These are phyloP conservation scores for Yamadazyma philogaea DNA, from an alignment of 805 yeast genomes.

Conservation along the genomic window DNA sequence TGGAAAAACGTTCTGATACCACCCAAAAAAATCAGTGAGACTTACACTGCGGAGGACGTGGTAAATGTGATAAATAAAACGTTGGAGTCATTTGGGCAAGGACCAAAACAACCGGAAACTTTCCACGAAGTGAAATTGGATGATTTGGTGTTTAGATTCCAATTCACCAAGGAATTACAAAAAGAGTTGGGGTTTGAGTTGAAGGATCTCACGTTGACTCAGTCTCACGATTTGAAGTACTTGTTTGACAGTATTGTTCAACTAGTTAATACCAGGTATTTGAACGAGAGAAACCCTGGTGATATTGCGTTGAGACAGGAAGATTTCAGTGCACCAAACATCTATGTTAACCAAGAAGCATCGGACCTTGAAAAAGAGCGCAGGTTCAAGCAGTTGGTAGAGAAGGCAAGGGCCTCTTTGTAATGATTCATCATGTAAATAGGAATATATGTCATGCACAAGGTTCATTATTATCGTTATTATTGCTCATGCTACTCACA, in stretches of 20 bases:
- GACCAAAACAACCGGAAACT: slow-evolving; percentile 11
- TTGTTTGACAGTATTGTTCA: slow-evolving; percentile 37
- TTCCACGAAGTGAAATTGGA: slow-evolving; percentile 22
- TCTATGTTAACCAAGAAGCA: slow-evolving; percentile 52
- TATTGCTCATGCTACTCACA: neutral
- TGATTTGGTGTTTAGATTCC: slow-evolving; percentile 50
- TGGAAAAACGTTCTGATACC: slow-evolving; percentile 33
- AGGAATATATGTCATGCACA: slow-evolving; percentile 2
- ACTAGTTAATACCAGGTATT: slow-evolving; percentile 42
- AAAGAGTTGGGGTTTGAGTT: slow-evolving; percentile 48
- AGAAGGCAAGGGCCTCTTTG: slow-evolving; percentile 36
- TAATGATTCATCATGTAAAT: slow-evolving; percentile 11
- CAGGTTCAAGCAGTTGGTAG: slow-evolving; percentile 44
- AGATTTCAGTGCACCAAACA: slow-evolving; percentile 57
- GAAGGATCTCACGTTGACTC: slow-evolving; percentile 49
- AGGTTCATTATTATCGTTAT: neutral
- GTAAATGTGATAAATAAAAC: slow-evolving; percentile 24
- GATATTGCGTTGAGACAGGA: slow-evolving; percentile 60
- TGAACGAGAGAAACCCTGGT: slow-evolving; percentile 68
- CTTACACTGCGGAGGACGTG: slow-evolving; percentile 25
- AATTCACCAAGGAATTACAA: slow-evolving; percentile 47
- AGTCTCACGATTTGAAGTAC: slow-evolving; percentile 35
- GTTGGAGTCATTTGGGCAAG: slow-evolving; percentile 20
- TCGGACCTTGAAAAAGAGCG: slow-evolving; percentile 43
- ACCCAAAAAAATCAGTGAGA: slow-evolving; percentile 25